Evolutionary conservation across 192 early-diverging fungal species (phyloP).

Genomic region (Gorgonomyces haynaldii): DNA sequence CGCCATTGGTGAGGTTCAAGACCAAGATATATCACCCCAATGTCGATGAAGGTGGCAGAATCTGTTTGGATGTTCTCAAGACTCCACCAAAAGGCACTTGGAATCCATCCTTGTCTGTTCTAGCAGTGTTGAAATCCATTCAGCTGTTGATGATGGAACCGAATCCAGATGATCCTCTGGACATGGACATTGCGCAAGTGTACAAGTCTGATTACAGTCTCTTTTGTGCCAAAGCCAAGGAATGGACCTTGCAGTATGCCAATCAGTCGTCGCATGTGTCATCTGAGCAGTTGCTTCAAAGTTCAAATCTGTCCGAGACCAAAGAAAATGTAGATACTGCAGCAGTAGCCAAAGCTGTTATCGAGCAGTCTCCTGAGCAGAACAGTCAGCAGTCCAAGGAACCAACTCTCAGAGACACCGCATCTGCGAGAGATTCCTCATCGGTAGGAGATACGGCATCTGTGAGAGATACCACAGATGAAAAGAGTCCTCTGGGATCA

Average conservation of each 20-base stretch:
- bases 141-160: slow-evolving; percentile 55
- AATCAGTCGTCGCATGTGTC: too few relatives aligned
- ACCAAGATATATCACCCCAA: slow-evolving; percentile 79
- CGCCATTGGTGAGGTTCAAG: slow-evolving; percentile 61
- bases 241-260: slow-evolving; percentile 56
- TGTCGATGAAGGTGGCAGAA: slow-evolving; percentile 68
- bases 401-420: too few relatives aligned
- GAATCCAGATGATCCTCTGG: slow-evolving; percentile 75
- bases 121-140: slow-evolving; percentile 55
- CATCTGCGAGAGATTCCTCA: too few relatives aligned
- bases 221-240: slow-evolving; percentile 61
- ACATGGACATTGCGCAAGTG: slow-evolving; percentile 57
- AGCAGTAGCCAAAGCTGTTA: too few relatives aligned
- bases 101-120: slow-evolving; percentile 68
- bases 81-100: slow-evolving; percentile 61
- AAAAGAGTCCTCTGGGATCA: too few relatives aligned
- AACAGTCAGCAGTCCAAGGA: too few relatives aligned
- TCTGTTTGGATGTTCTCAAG: slow-evolving; percentile 67
- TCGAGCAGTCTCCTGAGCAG: too few relatives aligned
- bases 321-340: too few relatives aligned
- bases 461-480: too few relatives aligned
- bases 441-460: too few relatives aligned
- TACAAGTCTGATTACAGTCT: slow-evolving; percentile 49
- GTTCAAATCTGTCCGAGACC: too few relatives aligned
- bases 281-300: too few relatives aligned